Base-by-base conservation (phyloP, 805 yeast genomes). In the Candida vaughaniae region DNA sequence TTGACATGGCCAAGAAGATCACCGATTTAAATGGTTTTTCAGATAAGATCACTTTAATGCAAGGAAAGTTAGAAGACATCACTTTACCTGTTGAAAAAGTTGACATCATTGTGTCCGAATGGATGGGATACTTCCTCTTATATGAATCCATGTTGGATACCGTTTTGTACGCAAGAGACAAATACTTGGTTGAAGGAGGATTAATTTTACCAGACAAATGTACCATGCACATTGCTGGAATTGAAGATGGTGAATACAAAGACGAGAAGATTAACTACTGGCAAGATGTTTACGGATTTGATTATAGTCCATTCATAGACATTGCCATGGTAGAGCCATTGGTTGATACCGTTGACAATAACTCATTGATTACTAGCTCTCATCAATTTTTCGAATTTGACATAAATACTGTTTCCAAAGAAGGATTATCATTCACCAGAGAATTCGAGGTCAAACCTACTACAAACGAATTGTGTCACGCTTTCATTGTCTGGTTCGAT, bases 121-220 rank as follows among this genome's bases (percentile, higher is more conserved):
- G 99, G 99, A 93, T 93, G 99, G 99, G 99, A 12, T 93, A 93
- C 64, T 93, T 93, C 56, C 65, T 95, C 50, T 73, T 95, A 39
- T 93, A 91, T 60, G 99, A 93, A 73, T 86, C 96, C 43, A 93
- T 93, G 99, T 75, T 93, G 60, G 98, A 93, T 64, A 88, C 98
- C 18, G 99, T 93, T 18, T 69, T 93, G 49, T 78, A 78, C 51
- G 99, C 99, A 23, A 79, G 99, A 66, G 99, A 93, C 66, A 80
- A 75, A 59, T 95, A 89, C 62, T 70, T 86, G 43, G 80, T 69
- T 28, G 72, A 75, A 53, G 95, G 86, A 34, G 99, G 99, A 10
- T 72, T 91, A 48, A 88, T 93, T 50, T 81, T 91, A 72, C 99
- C 99, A 33, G 96, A 93, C 60, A 87, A 86, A 64, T 89, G 96